Conservation (phyloP, 2,329 filamentous ascomycete species). For the Thelonectria olida region DNA sequence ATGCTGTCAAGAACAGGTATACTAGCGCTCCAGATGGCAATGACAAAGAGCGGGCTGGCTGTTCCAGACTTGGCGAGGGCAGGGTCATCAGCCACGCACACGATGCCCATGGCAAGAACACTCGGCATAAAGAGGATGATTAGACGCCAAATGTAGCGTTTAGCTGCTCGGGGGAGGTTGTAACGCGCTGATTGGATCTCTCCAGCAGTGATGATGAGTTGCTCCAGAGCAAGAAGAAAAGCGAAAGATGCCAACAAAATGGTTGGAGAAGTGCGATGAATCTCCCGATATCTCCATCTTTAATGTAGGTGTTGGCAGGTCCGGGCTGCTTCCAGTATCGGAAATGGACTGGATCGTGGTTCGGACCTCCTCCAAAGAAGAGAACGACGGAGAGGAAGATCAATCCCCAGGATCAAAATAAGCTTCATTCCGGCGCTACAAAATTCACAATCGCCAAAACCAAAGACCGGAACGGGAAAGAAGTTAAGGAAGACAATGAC, state of each 20-base stretch:
- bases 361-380: conserved; percentile 58
- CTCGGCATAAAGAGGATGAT: conserved; percentile 36
- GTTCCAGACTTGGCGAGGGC: conserved; percentile 41
- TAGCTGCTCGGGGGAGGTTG: conserved; percentile 40
- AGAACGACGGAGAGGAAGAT: conserved; percentile 57
- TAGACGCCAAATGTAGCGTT: conserved; percentile 39
- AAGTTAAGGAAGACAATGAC: conserved; percentile 31
- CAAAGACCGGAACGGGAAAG: conserved; percentile 50
- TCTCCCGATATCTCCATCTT: background rate
- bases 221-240: conserved; percentile 36
- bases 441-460: conserved; percentile 62
- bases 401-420: conserved; percentile 56
- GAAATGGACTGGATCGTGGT: conserved; percentile 55
- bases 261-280: conserved; percentile 15
- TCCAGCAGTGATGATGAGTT: conserved; percentile 38
- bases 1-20: conserved; percentile 71
- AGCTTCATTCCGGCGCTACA: conserved; percentile 58
- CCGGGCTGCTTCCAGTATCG: conserved; percentile 43
- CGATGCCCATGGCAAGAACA: background rate
- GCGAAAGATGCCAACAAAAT: conserved; percentile 17
- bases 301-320: background rate
- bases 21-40: conserved; percentile 71
- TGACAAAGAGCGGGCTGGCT: conserved; percentile 68
- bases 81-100: background rate
- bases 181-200: conserved; percentile 41